These are phyloP conservation scores for Cavenderia fasciculata DNA, from an alignment of 78 protist species.

Conservation along the genomic window DNA sequence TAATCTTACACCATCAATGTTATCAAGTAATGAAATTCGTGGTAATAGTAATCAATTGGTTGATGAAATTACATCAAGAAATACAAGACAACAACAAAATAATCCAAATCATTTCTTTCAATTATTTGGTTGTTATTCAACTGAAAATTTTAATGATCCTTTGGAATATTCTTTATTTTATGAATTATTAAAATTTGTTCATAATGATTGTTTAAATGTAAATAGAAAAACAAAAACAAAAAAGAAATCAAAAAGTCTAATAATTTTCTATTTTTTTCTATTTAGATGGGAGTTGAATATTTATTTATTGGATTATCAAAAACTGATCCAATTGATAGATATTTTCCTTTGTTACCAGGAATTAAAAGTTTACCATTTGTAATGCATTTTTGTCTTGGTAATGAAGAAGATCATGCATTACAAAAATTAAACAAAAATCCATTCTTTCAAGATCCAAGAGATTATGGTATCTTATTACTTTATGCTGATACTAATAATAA, in stretches of 20 bases:
- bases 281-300: conserved; percentile 20
- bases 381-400: conserved; percentile 23
- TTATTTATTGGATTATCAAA: conserved; percentile 65
- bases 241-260: background rate
- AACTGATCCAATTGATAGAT: conserved; percentile 52
- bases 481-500: background rate
- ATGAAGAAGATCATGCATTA: background rate
- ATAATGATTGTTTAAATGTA: conserved; percentile 46
- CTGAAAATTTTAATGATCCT: background rate
- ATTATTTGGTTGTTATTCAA: conserved; percentile 55
- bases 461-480: conserved; percentile 31
- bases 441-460: conserved; percentile 66
- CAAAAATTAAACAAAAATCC: conserved; percentile 7
- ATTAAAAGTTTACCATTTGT: conserved; percentile 34
- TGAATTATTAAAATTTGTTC: conserved; percentile 38
- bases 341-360: conserved; percentile 66
- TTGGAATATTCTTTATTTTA: conserved; percentile 11
- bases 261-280: background rate
- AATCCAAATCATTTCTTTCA: conserved; percentile 30
- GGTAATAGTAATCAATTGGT: no score
- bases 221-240: background rate
- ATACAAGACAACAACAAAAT: background rate
- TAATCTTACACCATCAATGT: background rate
- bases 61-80: no score
- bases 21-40: no score